Conservation (phyloP, 495 filamentous ascomycete species). For the Penicillium tannophilum region DNA sequence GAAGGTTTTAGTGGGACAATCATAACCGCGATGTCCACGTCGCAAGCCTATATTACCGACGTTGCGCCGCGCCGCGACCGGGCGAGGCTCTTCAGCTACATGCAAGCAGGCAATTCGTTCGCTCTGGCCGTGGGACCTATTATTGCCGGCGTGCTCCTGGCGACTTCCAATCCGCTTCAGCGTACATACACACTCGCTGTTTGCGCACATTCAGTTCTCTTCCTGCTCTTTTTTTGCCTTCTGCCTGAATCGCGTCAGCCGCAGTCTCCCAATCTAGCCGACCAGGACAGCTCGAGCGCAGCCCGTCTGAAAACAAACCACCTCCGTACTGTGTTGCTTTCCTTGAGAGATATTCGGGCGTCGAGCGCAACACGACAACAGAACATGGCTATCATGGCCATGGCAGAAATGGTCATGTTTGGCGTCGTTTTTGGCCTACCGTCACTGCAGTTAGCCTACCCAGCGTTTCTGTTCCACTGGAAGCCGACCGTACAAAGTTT, state of each 20-base stretch:
- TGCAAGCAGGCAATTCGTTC: conserved; percentile 7
- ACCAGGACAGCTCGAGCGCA: neutral
- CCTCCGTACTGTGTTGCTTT: neutral
- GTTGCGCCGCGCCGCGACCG: conserved; percentile 1
- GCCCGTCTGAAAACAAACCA: neutral
- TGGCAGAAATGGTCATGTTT: conserved; percentile 4
- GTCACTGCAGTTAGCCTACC: conserved; percentile 7
- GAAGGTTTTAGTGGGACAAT: conserved; percentile 10
- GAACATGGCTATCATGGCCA: conserved; percentile 11
- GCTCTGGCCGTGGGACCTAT: conserved; percentile 6
- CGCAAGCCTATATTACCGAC: conserved; percentile 14
- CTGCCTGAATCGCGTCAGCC: conserved; percentile 11
- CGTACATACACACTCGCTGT: conserved; percentile 1
- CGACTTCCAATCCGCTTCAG: neutral
- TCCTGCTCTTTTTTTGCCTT: neutral
- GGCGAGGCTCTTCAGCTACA: conserved; percentile 9
- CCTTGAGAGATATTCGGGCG: neutral
- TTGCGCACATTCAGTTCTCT: neutral
- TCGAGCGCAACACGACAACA: neutral
- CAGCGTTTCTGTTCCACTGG: conserved; percentile 13
- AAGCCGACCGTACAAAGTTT: conserved; percentile 8
- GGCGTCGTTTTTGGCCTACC: conserved; percentile 1
- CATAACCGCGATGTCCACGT: conserved; percentile 6
- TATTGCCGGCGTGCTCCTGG: conserved; percentile 8
- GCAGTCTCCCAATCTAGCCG: neutral